phyloP scores from a whole-genome alignment of 2,329 filamentous ascomycete species.

The Beauveria sp. region DNA sequence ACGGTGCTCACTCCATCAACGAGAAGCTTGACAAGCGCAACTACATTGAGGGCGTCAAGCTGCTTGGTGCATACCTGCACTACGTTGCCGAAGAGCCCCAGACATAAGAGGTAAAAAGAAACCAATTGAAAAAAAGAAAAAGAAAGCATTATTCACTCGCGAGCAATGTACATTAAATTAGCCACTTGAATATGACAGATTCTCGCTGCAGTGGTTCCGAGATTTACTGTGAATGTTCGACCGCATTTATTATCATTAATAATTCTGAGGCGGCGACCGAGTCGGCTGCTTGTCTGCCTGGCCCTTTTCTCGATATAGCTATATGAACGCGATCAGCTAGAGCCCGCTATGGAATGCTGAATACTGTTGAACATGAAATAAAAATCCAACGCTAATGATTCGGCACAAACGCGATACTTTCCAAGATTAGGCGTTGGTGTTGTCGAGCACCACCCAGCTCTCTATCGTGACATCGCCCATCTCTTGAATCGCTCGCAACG shows the following conservation, averaged over 20 bases:
- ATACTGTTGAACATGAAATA: not conserved
- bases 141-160: not conserved
- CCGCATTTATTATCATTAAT: not conserved
- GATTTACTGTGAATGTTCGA: not conserved
- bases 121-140: not conserved
- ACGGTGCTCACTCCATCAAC: conserved; percentile 95
- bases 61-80: conserved; percentile 90
- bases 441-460: not conserved
- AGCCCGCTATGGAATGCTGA: not conserved
- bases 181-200: not conserved
- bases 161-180: conserved; percentile 9
- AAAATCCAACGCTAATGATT: not conserved
- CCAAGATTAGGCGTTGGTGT: not conserved
- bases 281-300: not conserved
- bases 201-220: not conserved
- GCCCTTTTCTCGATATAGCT: not conserved
- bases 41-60: conserved; percentile 96
- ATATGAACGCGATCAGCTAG: not conserved
- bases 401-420: not conserved
- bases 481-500: not conserved
- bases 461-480: not conserved
- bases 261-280: not conserved
- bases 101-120: conserved; percentile 17
- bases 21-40: conserved; percentile 96
- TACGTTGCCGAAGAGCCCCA: conserved; percentile 87